Base-by-base conservation (phyloP, 305 asterid genomes). In the Nicotiana rustica region DNA sequence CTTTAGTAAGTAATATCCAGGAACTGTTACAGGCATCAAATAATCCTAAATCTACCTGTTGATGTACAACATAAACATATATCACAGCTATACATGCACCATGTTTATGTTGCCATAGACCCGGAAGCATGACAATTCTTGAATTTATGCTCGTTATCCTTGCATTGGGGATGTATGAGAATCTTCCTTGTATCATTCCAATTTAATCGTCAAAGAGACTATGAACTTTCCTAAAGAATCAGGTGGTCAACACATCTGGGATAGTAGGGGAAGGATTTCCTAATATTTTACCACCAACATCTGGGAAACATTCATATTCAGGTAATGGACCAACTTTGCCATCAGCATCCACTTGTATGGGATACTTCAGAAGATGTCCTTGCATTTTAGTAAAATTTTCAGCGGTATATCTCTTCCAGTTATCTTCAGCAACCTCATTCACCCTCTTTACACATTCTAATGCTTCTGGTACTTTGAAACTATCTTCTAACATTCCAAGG, bases 321-420 rank as follows among this genome's bases (percentile, higher is more conserved):
- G 89, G 87, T 85, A 93, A 81, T 0, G 99, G 94, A 64, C 86
- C 88, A 19, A 93, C 89, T 4, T 88, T 88, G 61, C 99, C 99
- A 61, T 92, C 93, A n/a, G 36, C 81, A 33, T 89, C 92, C 18
- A 95, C 93, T 21, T 79, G 84, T 57, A 95, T 25, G 0, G 99
- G 99, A 87, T 95, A 95, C 91, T 93, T 92, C 80, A 95, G 92
- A 67, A 95, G 90, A 90, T 95, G 99, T 31, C 98, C 98, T 82
- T 90, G 93, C 84, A 93, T 83, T 65, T 12, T 29, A 3, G 73
- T 57, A 66, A 91, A 86, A 8, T 86, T 89, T 76, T 91, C 91
- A 13, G 17, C 85, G 0, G 94, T 67, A 86, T 84, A 95, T 61
- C 88, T 86, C 57, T 71, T 87, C 99, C 98, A 93, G 86, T 95